These are phyloP conservation scores for Aspergillus tamarii DNA, from an alignment of 2,329 filamentous ascomycete species.

Conservation along the genomic window DNA sequence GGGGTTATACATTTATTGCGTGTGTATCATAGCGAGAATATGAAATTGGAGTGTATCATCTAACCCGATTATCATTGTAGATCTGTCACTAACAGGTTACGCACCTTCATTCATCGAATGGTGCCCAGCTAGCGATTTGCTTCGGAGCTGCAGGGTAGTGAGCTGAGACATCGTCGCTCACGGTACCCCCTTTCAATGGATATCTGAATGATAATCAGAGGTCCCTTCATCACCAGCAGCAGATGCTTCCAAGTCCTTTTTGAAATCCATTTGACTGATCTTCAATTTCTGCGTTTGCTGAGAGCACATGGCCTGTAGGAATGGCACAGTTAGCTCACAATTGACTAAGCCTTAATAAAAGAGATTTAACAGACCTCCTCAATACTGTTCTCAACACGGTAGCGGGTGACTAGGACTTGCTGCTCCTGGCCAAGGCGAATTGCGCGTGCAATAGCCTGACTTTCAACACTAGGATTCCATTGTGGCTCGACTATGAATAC, in stretches of 20 bases:
- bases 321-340: not conserved
- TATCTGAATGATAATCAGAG: not conserved
- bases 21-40: slow-evolving; percentile 14
- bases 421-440: slow-evolving; percentile 52
- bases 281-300: slow-evolving; percentile 36
- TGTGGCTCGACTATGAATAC: slow-evolving; percentile 59
- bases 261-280: slow-evolving; percentile 1
- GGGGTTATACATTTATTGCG: slow-evolving; percentile 3
- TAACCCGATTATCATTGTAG: not conserved
- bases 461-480: slow-evolving; percentile 59
- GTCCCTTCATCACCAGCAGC: not conserved
- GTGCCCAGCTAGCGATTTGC: not conserved
- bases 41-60: slow-evolving; percentile 5
- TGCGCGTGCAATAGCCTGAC: slow-evolving; percentile 56
- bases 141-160: not conserved
- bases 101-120: not conserved
- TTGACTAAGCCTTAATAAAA: not conserved
- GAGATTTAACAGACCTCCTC: slow-evolving; percentile 44
- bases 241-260: not conserved
- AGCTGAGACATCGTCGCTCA: not conserved
- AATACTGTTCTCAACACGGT: slow-evolving; percentile 48
- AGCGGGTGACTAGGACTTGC: slow-evolving; percentile 50
- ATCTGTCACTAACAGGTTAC: not conserved
- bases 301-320: slow-evolving; percentile 36
- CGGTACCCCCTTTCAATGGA: not conserved